Percentiles rank a stretch among this genome's conserved stretches.
Evolutionary conservation across 2,329 filamentous ascomycete genomes (phyloP).

Genomic region (Orbilia quercus): DNA sequence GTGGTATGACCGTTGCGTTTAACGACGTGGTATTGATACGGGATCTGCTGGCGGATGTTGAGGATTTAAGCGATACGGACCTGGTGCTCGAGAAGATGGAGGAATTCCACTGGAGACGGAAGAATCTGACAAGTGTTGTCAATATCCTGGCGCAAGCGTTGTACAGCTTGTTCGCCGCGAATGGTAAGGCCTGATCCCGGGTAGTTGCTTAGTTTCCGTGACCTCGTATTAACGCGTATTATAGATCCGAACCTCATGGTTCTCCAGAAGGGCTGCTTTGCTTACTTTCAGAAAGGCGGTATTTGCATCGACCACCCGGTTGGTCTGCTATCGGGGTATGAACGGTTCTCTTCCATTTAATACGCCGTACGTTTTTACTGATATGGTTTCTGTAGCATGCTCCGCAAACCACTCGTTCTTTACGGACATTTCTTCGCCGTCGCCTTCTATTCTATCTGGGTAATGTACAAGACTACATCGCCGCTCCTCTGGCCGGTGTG

Average conservation of each 20-base stretch:
- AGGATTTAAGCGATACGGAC: slow-evolving; percentile 74
- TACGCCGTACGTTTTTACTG: no score
- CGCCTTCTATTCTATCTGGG: slow-evolving; percentile 86
- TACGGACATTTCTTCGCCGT: slow-evolving; percentile 96
- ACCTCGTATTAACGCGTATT: slow-evolving; percentile 40
- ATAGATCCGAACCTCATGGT: slow-evolving; percentile 76
- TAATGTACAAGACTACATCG: slow-evolving; percentile 68
- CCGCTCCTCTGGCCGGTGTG: slow-evolving; percentile 72
- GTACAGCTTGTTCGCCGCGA: slow-evolving; percentile 88
- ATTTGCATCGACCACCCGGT: slow-evolving; percentile 81
- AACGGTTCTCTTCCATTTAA: not conserved
- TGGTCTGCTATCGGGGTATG: slow-evolving; percentile 79
- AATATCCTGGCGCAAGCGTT: slow-evolving; percentile 97
- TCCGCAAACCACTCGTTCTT: slow-evolving; percentile 79
- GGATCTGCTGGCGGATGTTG: slow-evolving; percentile 76
- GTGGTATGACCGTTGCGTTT: slow-evolving; percentile 97
- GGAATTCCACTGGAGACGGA: slow-evolving; percentile 86
- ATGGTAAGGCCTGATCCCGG: slow-evolving; percentile 66
- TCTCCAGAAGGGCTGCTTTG: slow-evolving; percentile 89
- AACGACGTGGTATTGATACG: slow-evolving; percentile 87
- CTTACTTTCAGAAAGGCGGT: slow-evolving; percentile 82
- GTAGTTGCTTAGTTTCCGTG: not conserved
- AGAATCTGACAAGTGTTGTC: slow-evolving; percentile 84
- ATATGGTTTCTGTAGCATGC: slow-evolving; percentile 65
- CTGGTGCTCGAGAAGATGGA: slow-evolving; percentile 76